Conservation (phyloP, 208 protist species). For the Leishmania martiniquensis region DNA sequence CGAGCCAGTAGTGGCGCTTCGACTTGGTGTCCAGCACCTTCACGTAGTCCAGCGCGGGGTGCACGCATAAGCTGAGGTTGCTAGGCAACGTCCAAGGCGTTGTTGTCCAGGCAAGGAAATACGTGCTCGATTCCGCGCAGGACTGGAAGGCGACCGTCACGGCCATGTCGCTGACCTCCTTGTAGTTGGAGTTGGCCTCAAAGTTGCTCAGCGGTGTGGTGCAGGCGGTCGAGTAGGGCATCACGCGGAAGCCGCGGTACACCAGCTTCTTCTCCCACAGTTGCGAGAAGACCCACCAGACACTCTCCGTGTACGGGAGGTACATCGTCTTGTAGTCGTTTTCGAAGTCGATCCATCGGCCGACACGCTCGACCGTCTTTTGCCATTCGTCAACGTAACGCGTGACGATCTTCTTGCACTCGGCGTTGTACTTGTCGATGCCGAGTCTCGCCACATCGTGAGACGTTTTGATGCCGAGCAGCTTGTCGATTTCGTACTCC, state of each 20-base stretch:
- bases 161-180: constrained; percentile 96
- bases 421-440: constrained; percentile 98
- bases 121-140: constrained; percentile 73
- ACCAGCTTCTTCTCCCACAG: constrained; percentile 98
- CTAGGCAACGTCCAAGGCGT: constrained; percentile 99
- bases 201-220: constrained; percentile 99
- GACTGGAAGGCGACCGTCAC: constrained; percentile 93
- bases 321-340: constrained; percentile 99
- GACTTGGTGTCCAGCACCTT: constrained; percentile 93
- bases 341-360: constrained; percentile 99
- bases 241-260: constrained; percentile 99
- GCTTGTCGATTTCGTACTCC: constrained; percentile 99
- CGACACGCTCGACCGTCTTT: constrained; percentile 94
- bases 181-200: constrained; percentile 99
- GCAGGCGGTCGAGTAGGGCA: constrained; percentile 99
- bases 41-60: constrained; percentile 98
- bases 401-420: constrained; percentile 99
- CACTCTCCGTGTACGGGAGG: constrained; percentile 99
- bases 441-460: constrained; percentile 97
- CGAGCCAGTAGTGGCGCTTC: constrained; percentile 84
- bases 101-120: constrained; percentile 99
- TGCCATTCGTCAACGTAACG: constrained; percentile 98
- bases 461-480: constrained; percentile 88
- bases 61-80: constrained; percentile 99
- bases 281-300: constrained; percentile 99